Percentiles rank a stretch among this genome's conserved stretches.
Evolutionary conservation across 2,329 filamentous ascomycete species (phyloP).

Genomic region (Colletotrichum sp.): DNA sequence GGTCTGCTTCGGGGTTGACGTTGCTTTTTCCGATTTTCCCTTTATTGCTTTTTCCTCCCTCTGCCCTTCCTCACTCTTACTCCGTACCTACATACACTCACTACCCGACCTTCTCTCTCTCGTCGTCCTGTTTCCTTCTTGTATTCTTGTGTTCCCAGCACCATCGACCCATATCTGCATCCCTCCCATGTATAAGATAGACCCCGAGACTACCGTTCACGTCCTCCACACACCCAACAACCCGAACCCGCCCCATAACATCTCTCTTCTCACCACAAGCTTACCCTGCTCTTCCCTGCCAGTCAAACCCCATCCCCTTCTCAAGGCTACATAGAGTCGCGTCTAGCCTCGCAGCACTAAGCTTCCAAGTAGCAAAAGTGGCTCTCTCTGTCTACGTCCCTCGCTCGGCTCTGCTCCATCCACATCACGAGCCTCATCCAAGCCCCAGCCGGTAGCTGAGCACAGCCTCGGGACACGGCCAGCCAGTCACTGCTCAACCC

Average conservation of each 20-base stretch:
- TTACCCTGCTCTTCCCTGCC: conserved; percentile 9
- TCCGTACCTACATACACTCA: neutral
- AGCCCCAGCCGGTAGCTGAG: neutral
- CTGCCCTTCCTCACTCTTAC: neutral
- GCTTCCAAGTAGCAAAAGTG: conserved; percentile 11
- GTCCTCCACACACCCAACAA: conserved; percentile 12
- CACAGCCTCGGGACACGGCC: conserved; percentile 3
- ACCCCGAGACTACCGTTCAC: conserved; percentile 16
- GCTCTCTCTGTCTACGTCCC: neutral
- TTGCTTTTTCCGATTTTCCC: conserved; percentile 12
- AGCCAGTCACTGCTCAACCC: neutral
- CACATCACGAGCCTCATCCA: conserved; percentile 17
- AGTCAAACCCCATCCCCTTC: conserved; percentile 8
- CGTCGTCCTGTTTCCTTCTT: neutral
- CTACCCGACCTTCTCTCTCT: neutral
- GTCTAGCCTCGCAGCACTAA: conserved; percentile 15
- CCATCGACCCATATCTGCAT: conserved; percentile 13
- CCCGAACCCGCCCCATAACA: conserved; percentile 8
- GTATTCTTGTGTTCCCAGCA: neutral
- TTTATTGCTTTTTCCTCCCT: conserved; percentile 9
- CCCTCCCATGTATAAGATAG: conserved; percentile 19
- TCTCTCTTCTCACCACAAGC: conserved; percentile 13
- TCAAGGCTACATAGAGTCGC: conserved; percentile 9
- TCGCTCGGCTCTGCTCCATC: neutral
- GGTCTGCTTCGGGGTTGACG: neutral